Evolutionary conservation across 306 rosid genomes (phyloP).

Genomic region (Trifolium fragiferum): DNA sequence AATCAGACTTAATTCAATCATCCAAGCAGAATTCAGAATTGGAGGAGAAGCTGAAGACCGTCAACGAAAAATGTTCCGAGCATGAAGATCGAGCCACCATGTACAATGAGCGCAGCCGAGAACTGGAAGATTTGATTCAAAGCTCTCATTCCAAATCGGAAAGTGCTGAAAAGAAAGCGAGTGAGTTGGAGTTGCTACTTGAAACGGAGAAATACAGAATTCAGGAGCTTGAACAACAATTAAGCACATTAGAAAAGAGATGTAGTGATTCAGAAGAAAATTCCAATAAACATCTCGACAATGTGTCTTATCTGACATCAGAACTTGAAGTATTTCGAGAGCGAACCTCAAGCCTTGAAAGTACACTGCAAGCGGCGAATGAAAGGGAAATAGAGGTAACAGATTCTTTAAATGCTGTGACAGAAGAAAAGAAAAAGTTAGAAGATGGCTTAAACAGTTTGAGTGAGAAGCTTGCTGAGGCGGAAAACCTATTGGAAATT

Average conservation of each 20-base stretch:
- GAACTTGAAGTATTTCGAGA: constrained; percentile 81
- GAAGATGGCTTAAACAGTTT: constrained; percentile 63
- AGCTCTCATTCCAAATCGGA: constrained; percentile 72
- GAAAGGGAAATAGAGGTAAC: constrained; percentile 66
- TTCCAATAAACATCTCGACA: constrained; percentile 56
- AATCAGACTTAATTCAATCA: constrained; percentile 66
- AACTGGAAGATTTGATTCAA: constrained; percentile 91
- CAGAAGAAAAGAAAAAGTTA: constrained; percentile 69
- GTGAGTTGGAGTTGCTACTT: constrained; percentile 83
- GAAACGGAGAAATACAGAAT: constrained; percentile 90
- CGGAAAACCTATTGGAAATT: constrained; percentile 71
- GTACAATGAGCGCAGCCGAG: constrained; percentile 72
- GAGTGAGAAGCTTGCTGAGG: constrained; percentile 69
- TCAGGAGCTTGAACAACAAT: constrained; percentile 89
- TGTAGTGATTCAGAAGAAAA: constrained; percentile 61
- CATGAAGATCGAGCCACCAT: constrained; percentile 77
- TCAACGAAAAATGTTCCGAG: constrained; percentile 62
- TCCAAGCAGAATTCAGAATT: constrained; percentile 56
- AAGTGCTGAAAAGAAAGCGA: constrained; percentile 66
- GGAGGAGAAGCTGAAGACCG: constrained; percentile 73
- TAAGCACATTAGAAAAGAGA: constrained; percentile 66
- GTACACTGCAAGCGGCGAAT: constrained; percentile 56
- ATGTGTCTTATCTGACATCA: constrained; percentile 59
- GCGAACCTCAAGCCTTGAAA: constrained; percentile 65
- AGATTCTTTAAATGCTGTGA: constrained; percentile 57